Evolutionary conservation across 2,329 filamentous ascomycete genomes (phyloP).

Genomic region (Tolypocladium cylindrosporum): DNA sequence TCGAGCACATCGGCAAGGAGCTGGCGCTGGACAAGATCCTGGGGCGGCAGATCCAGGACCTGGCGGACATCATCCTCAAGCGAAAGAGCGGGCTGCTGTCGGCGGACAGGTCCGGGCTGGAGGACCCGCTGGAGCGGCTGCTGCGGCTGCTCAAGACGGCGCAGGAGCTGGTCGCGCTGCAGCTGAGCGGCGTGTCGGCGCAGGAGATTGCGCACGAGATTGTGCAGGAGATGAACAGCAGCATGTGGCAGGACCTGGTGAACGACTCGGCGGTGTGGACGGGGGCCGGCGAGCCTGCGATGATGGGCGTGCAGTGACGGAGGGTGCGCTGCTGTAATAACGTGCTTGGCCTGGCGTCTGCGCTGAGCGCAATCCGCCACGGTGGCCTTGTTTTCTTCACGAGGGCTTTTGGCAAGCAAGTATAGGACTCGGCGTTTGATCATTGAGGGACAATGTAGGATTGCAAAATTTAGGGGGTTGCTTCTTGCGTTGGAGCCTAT

Average conservation of each 20-base stretch:
- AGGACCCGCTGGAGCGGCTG: constrained; percentile 23
- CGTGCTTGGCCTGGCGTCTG: not conserved
- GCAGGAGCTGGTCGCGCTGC: constrained; percentile 19
- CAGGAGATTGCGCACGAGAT: constrained; percentile 10
- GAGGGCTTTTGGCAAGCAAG: not conserved
- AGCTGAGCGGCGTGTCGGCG: constrained; percentile 14
- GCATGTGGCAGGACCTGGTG: constrained; percentile 10
- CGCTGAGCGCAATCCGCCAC: no score
- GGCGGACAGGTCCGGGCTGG: constrained; percentile 4
- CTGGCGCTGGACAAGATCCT: constrained; percentile 19
- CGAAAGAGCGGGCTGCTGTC: constrained; percentile 16
- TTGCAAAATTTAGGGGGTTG: not conserved
- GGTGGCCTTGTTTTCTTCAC: not conserved
- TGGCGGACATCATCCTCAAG: constrained; percentile 17
- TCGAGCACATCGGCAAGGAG: constrained; percentile 22
- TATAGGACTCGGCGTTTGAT: not conserved
- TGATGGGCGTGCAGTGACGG: not conserved
- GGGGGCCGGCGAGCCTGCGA: not conserved
- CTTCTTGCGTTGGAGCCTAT: not conserved
- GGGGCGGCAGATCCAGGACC: constrained; percentile 17
- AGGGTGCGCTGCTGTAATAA: not conserved
- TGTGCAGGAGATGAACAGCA: constrained; percentile 7
- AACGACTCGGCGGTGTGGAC: constrained; percentile 4
- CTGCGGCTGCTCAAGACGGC: constrained; percentile 19
- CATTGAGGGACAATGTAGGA: not conserved